phyloP scores from a whole-genome alignment of 306 rosid genomes.

The Hippophae rhamnoides region DNA sequence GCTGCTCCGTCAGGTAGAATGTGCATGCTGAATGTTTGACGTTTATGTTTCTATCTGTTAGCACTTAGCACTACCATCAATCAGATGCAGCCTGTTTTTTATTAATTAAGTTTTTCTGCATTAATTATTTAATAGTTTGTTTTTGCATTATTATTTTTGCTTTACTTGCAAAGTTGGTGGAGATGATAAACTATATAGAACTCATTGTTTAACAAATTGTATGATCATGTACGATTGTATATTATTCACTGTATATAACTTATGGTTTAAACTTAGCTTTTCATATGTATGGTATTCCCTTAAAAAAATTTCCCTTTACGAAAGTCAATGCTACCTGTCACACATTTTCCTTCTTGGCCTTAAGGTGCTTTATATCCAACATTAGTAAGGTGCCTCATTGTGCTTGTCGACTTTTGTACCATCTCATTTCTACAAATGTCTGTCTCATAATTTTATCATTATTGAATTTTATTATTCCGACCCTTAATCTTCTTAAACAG shows the following conservation, averaged over 20 bases:
- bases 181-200: no score
- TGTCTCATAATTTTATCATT: constrained; percentile 11
- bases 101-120: background rate
- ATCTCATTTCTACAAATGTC: constrained; percentile 5
- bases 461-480: constrained; percentile 9
- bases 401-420: background rate
- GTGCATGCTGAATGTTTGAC: constrained; percentile 3
- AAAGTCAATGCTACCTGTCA: background rate
- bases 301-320: no score
- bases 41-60: constrained; percentile 7
- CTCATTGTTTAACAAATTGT: no score
- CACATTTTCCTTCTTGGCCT: background rate
- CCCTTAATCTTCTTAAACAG: constrained; percentile 33
- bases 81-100: background rate
- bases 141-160: no score
- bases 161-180: no score
- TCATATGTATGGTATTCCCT: no score
- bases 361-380: background rate
- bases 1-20: constrained; percentile 52
- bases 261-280: no score
- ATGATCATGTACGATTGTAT: no score
- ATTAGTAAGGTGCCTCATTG: constrained; percentile 3
- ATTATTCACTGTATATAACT: no score
- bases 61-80: no score
- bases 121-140: no score